phyloP scores from a whole-genome alignment of 306 rosid genomes.

The Gillenia trifoliata region DNA sequence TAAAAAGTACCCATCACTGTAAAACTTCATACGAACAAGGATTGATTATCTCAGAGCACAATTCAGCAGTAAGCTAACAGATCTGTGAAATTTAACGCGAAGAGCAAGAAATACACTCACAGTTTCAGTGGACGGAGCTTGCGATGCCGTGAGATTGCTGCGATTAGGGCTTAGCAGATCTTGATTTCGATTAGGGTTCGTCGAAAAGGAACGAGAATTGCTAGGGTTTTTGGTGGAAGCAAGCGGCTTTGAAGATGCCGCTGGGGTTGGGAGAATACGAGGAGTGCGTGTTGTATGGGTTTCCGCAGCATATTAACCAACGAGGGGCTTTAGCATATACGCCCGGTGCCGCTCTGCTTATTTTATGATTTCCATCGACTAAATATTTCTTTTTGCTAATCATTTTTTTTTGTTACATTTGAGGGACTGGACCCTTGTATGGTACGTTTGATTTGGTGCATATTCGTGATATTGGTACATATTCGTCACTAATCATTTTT shows the following conservation, averaged over 20 bases:
- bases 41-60: not conserved
- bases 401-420: no score
- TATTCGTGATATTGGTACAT: no score
- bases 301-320: not conserved
- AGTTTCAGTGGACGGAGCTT: not conserved
- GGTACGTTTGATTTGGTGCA: no score
- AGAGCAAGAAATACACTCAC: conserved; percentile 6
- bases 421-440: not conserved
- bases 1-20: not conserved
- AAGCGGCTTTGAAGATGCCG: conserved; percentile 28
- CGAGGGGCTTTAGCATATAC: not conserved
- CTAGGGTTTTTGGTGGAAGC: conserved; percentile 21
- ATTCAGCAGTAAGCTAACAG: not conserved
- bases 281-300: conserved; percentile 1
- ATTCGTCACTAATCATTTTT: no score
- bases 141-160: not conserved
- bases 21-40: not conserved
- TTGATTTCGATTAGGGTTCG: not conserved
- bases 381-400: not conserved
- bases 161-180: not conserved
- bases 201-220: conserved; percentile 7
- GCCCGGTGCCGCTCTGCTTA: not conserved
- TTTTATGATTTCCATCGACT: not conserved
- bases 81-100: conserved; percentile 9
- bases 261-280: conserved; percentile 22